Conservation (phyloP, 805 yeast genomes). For the Ogataea corticis region DNA sequence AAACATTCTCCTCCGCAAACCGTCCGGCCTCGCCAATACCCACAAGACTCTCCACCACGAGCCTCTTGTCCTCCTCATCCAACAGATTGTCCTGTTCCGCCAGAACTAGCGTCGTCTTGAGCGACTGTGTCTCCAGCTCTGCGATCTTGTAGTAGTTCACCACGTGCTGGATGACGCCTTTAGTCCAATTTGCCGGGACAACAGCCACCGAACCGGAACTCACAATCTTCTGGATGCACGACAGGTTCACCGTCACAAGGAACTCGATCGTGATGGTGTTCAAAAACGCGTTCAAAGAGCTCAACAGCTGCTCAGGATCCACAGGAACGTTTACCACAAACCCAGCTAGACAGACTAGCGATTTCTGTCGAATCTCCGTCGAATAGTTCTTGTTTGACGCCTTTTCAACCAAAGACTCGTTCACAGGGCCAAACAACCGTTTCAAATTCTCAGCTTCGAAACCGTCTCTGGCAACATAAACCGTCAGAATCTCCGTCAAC, state of each 20-base stretch:
- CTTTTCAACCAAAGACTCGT: slow-evolving; percentile 23
- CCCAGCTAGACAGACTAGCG: slow-evolving; percentile 25
- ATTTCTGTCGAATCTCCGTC: slow-evolving; percentile 33
- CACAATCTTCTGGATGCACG: slow-evolving; percentile 23
- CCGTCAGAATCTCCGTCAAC: slow-evolving; percentile 22
- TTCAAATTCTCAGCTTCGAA: slow-evolving; percentile 5
- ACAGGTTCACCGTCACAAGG: slow-evolving; percentile 25
- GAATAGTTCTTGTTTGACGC: slow-evolving; percentile 33
- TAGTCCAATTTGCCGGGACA: slow-evolving; percentile 23
- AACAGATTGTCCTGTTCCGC: slow-evolving; percentile 7
- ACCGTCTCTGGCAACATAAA: slow-evolving; percentile 11
- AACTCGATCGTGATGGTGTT: slow-evolving; percentile 32
- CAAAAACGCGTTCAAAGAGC: slow-evolving; percentile 21
- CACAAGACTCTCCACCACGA: slow-evolving; percentile 9
- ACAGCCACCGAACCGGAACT: slow-evolving; percentile 8
- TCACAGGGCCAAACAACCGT: slow-evolving; percentile 7
- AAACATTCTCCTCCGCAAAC: slow-evolving; percentile 14
- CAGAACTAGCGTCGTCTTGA: slow-evolving; percentile 20
- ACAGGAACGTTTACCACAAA: slow-evolving; percentile 18
- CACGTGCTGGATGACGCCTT: slow-evolving; percentile 16
- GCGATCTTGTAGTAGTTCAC: slow-evolving; percentile 21
- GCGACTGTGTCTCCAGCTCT: slow-evolving; percentile 23
- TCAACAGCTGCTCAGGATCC: background rate
- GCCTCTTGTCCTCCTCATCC: slow-evolving; percentile 9
- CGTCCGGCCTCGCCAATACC: slow-evolving; percentile 11